Percentiles rank a stretch among this genome's conserved stretches.
Conservation (phyloP, 352 stramenopile genomes). For the Pythium plurisporium region DNA sequence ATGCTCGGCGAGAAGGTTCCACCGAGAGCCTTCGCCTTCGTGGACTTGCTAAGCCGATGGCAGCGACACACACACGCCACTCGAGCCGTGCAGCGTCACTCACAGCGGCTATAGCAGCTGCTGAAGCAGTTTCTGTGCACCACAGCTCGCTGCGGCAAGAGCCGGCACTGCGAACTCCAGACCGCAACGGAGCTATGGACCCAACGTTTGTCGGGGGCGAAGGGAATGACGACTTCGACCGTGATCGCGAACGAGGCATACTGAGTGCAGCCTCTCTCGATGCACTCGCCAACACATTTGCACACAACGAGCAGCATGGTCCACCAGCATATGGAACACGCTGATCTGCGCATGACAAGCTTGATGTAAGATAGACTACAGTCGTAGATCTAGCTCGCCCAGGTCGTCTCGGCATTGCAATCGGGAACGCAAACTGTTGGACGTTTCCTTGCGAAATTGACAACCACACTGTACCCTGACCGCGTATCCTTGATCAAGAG, state of each 20-base stretch:
- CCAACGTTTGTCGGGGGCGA: no score
- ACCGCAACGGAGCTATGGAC: background rate
- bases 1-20: conserved; percentile 33
- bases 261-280: conserved; percentile 24
- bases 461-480: no score
- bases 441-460: no score
- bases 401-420: no score
- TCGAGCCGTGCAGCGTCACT: conserved; percentile 32
- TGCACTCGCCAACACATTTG: conserved; percentile 20
- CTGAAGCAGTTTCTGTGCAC: conserved; percentile 21
- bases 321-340: no score
- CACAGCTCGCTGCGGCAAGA: conserved; percentile 28
- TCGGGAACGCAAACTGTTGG: no score
- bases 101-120: conserved; percentile 14
- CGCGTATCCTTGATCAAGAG: no score
- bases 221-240: background rate
- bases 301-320: conserved; percentile 18
- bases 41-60: conserved; percentile 24
- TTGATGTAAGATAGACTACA: no score
- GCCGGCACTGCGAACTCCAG: conserved; percentile 18
- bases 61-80: conserved; percentile 14
- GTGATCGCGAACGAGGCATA: background rate
- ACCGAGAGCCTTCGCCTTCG: conserved; percentile 33
- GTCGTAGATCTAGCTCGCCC: no score
- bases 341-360: no score